These are phyloP conservation scores for Phytophthora colocasiae DNA, from an alignment of 352 stramenopile genomes.

Conservation along the genomic window DNA sequence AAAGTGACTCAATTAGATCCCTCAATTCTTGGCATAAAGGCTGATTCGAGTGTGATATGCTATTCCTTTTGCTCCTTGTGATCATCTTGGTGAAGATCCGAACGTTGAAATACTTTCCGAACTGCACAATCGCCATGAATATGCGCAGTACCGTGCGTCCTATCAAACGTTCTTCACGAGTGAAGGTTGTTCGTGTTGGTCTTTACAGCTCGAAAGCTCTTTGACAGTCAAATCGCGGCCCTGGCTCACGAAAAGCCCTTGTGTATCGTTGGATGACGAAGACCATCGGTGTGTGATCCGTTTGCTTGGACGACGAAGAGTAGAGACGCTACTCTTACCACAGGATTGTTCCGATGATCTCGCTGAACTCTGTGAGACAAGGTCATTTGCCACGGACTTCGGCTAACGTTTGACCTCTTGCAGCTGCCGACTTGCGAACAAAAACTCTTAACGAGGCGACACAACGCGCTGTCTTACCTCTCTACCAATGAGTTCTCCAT, in stretches of 20 bases:
- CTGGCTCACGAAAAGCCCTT: slow-evolving; percentile 29
- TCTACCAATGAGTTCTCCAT: not conserved
- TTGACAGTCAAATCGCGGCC: slow-evolving; percentile 13
- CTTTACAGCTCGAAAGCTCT: too few species aligned
- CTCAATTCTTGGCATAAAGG: not conserved
- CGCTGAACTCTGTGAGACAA: slow-evolving; percentile 28
- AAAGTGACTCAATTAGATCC: slow-evolving; percentile 10
- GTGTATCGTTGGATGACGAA: slow-evolving; percentile 29
- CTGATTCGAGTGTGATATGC: not conserved
- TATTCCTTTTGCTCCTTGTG: slow-evolving; percentile 8
- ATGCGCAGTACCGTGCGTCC: slow-evolving; percentile 7
- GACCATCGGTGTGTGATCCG: slow-evolving; percentile 24
- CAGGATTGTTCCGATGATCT: slow-evolving; percentile 36
- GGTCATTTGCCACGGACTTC: slow-evolving; percentile 21
- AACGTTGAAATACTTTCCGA: not conserved
- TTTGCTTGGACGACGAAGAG: slow-evolving; percentile 27
- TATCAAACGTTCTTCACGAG: slow-evolving; percentile 17
- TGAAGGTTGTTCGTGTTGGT: not conserved
- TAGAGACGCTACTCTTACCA: slow-evolving; percentile 24
- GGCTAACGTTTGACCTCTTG: slow-evolving; percentile 7
- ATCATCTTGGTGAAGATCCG: not conserved
- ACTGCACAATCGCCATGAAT: slow-evolving; percentile 7
- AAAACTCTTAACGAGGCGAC: slow-evolving; percentile 12
- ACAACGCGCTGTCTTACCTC: slow-evolving; percentile 13
- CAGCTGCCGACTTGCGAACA: slow-evolving; percentile 27